A percentile compares a stretch with the other conserved stretches of the same genome.
Conservation (phyloP, 345 rosid genomes). For the Lepidium didymum region DNA sequence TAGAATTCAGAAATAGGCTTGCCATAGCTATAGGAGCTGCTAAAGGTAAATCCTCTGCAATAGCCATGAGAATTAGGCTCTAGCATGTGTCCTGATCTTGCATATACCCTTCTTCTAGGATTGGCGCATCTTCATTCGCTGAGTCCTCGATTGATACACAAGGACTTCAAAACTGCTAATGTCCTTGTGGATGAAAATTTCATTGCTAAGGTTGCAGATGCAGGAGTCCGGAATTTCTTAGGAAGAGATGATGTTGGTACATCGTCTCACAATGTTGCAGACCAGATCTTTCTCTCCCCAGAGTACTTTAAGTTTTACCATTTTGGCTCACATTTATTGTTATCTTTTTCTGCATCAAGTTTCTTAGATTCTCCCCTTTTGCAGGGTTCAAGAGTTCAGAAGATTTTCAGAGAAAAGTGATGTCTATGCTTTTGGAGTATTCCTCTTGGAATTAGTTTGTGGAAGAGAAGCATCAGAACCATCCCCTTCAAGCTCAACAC, state of each 20-base stretch:
- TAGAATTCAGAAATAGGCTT: slow-evolving; percentile 93
- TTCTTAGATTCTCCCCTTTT: neutral
- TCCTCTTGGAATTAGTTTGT: slow-evolving; percentile 73
- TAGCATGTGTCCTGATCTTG: slow-evolving; percentile 20
- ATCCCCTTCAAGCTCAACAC: slow-evolving; percentile 45
- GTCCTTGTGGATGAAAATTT: slow-evolving; percentile 90
- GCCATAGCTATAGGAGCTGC: slow-evolving; percentile 87
- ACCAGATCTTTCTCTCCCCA: slow-evolving; percentile 81
- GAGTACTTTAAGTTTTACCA: slow-evolving; percentile 44
- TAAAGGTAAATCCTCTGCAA: slow-evolving; percentile 87
- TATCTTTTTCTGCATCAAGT: neutral
- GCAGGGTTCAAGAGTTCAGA: slow-evolving; percentile 81
- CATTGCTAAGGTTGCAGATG: slow-evolving; percentile 90
- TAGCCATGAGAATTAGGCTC: slow-evolving; percentile 56
- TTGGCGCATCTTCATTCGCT: slow-evolving; percentile 82
- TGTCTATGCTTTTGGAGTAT: slow-evolving; percentile 82
- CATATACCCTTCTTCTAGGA: slow-evolving; percentile 41
- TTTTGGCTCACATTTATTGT: neutral
- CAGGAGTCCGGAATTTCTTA: slow-evolving; percentile 76
- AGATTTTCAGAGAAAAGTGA: slow-evolving; percentile 90
- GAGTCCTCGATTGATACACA: slow-evolving; percentile 78
- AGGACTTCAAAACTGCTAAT: slow-evolving; percentile 85
- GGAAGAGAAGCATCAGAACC: slow-evolving; percentile 69
- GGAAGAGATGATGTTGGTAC: slow-evolving; percentile 76
- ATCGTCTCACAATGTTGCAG: slow-evolving; percentile 60